Evolutionary conservation across 257 asterid genomes (phyloP), one percentile per base, ranked within the genome.

Genomic region (Jacaranda copaia): DNA sequence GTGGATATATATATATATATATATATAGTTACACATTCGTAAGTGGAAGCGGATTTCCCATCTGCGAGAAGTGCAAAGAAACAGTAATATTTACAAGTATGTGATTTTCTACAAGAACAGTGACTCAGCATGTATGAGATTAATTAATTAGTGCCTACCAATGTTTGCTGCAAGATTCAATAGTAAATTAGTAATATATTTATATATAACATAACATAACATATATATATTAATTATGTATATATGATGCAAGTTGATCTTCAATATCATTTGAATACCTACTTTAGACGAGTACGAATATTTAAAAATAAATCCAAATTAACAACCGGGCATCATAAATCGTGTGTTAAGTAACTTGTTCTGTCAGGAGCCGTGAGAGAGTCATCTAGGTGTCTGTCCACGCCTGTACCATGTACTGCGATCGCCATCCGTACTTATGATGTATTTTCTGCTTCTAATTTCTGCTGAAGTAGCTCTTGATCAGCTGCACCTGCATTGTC

Each of bases 401-500:
- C 32, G 32, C 32, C 32, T 25, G 32, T 25, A 25, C 32, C 2
- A 25, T 25, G 32, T 25, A 25, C 32, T 42, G 14, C 10, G 75
- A 57, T 76, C 66, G 57, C 80, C 15, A 51, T 74, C 72, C 76
- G 81, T 69, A 69, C 81, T 58, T 77, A 69, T 72, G 55, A 7
- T 5, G 15, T 57, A 43, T 72, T 36, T 71, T 55, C 55, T 39
- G 15, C 45, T 20, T 48, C 61, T 9, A 19, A 16, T 2, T 18
- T 5, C 10, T 39, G 7, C 45, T 9, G 15, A 60, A 19, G 45
- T 12, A 40, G 45, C 65, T 57, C 70, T 48, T 48, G 18, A 58
- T 73, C 76, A 67, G 49, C 75, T 45, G n/a, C 83, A 73, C 79
- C 73, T 79, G 79, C 71, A 58, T 66, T 35, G 60, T 53, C 48